A percentile compares a stretch with the other conserved stretches of the same genome.
phyloP scores from a whole-genome alignment of 495 filamentous ascomycete genomes.

The Daldinia loculata region DNA sequence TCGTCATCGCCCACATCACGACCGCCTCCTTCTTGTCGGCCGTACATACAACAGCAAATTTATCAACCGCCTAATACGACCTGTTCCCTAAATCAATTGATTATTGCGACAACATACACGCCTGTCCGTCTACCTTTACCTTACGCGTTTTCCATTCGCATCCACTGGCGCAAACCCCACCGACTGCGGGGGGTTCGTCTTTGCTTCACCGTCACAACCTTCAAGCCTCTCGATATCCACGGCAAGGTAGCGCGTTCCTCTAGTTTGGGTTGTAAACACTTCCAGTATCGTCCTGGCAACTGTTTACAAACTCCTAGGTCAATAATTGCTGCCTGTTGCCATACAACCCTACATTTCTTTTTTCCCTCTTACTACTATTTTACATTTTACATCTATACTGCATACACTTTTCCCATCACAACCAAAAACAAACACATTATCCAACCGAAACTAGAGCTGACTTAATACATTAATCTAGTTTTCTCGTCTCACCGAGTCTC shows the following conservation, averaged over 20 bases:
- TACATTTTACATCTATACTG: not conserved
- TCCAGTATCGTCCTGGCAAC: not conserved
- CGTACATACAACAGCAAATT: constrained; percentile 36
- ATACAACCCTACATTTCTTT: constrained; percentile 19
- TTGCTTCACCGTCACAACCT: constrained; percentile 38
- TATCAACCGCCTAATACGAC: constrained; percentile 33
- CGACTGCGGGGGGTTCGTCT: constrained; percentile 45
- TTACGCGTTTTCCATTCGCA: constrained; percentile 43
- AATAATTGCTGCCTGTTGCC: not conserved
- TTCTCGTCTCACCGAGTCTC: constrained; percentile 21
- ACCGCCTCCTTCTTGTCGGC: constrained; percentile 31
- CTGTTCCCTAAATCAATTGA: constrained; percentile 40
- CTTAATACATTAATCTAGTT: constrained; percentile 19
- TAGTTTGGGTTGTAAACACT: constrained; percentile 15
- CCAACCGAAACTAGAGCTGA: constrained; percentile 16
- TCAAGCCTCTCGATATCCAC: constrained; percentile 16
- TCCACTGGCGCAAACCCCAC: constrained; percentile 49
- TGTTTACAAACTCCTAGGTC: not conserved
- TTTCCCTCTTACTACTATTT: constrained; percentile 10
- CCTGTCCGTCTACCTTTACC: constrained; percentile 24
- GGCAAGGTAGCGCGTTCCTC: constrained; percentile 27
- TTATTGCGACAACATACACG: constrained; percentile 36
- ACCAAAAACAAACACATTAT: constrained; percentile 15
- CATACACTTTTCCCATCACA: constrained; percentile 34
- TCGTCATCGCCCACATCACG: constrained; percentile 43